Evolutionary conservation across 305 asterid species (phyloP), one percentile per base, ranked within the genome.

Genomic region (Rubia occidens): DNA sequence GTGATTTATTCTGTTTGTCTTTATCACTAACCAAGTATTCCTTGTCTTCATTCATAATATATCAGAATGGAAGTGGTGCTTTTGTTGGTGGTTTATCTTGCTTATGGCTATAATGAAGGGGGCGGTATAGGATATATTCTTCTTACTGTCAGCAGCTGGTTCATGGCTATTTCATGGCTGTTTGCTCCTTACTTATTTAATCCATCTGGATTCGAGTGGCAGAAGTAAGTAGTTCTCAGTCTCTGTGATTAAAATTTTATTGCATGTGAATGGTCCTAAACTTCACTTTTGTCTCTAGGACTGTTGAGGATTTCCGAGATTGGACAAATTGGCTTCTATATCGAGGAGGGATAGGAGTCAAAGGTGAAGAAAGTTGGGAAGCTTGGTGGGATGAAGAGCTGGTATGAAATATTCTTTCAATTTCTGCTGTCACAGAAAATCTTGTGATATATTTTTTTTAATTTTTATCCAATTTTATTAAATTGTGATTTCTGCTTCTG

Each of bases 381-480:
- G 97, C 99, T 67, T 94, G 97, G 97, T 94, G 99, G 99, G 99
- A 94, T 82, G 99, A 89, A 81, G 96, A 94, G 84, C 82, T 94
- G 95, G 97, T 94, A 94, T 69, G 77, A 21, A 53, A 58, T 70
- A 18, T 67, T 26, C 67, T 32, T 32, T 32, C 2, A 21, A 71
- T 13, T 62, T 24, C 68, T 74, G n/a, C 65, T 71, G 24, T 64
- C 56, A 6, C n/a, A 17, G 3, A 51, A n/a, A n/a, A 45, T 24
- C 47, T 63, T 51, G 29, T 45, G 10, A 4, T 32, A 20, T n/a
- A n/a, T n/a, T 71, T 71, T 40, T 9, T n/a, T 8, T 21, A 4
- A 1, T 54, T 54, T 42, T 11, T 8, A 20, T 39, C 24, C 43
- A 63, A 39, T 20, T 63, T 9, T 14, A 17, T 18, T 3, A 15